These are phyloP conservation scores for Neurospora sp. DNA, from an alignment of 495 filamentous ascomycete species.

Conservation along the genomic window DNA sequence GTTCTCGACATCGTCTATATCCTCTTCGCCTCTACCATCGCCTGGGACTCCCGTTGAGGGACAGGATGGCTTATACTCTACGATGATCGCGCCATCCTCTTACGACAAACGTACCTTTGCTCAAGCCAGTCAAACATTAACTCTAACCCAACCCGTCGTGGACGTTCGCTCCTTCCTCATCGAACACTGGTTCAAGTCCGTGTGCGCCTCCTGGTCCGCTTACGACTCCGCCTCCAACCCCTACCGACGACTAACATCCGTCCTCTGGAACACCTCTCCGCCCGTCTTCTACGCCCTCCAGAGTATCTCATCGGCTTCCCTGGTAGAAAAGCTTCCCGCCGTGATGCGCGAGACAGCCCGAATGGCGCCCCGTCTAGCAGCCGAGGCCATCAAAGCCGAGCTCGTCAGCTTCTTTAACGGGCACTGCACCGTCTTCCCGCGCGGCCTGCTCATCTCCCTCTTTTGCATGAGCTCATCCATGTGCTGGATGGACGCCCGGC, in stretches of 20 bases:
- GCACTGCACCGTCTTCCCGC: conserved; percentile 12
- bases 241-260: conserved; percentile 18
- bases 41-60: conserved; percentile 1
- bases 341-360: conserved; percentile 23
- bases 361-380: conserved; percentile 14
- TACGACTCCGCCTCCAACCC: conserved; percentile 21
- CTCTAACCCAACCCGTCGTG: conserved; percentile 18
- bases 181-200: conserved; percentile 29
- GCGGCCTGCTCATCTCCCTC: conserved; percentile 18
- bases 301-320: conserved; percentile 12
- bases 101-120: neutral
- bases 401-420: conserved; percentile 13
- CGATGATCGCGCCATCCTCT: neutral
- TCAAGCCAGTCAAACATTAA: neutral
- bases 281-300: conserved; percentile 22
- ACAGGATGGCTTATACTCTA: neutral
- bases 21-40: conserved; percentile 5
- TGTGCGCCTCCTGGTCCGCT: conserved; percentile 25
- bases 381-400: conserved; percentile 19
- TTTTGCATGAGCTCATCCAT: conserved; percentile 30
- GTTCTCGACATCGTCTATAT: neutral
- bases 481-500: conserved; percentile 24
- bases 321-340: conserved; percentile 22
- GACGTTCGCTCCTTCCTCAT: conserved; percentile 24
- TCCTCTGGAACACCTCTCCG: conserved; percentile 16